Conservation (phyloP, 768 basidiomycete genomes). For the Kwoniella botswanensis region DNA sequence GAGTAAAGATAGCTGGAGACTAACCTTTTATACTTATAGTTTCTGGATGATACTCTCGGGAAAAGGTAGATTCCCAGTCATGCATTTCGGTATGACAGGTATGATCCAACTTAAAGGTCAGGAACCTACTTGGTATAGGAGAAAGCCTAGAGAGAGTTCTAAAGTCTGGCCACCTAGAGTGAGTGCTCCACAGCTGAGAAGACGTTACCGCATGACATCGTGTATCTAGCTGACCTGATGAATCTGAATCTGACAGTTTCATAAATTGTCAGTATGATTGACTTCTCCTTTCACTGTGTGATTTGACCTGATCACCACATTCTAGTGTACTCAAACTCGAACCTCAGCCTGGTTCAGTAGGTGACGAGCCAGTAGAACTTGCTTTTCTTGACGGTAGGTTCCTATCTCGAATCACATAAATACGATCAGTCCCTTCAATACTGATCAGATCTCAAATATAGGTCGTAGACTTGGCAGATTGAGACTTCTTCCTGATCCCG, state of each 20-base stretch:
- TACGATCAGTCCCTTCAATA: not conserved
- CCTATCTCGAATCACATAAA: not conserved
- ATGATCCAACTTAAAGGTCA: conserved; percentile 69
- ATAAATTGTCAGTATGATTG: conserved; percentile 43
- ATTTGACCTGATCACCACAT: not conserved
- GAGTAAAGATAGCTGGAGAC: not conserved
- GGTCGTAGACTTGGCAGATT: conserved; percentile 73
- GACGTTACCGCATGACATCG: too few relatives aligned
- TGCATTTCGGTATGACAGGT: conserved; percentile 88
- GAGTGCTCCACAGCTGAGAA: conserved; percentile 4
- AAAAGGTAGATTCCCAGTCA: conserved; percentile 67
- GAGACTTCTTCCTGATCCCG: conserved; percentile 67
- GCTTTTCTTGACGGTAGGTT: conserved; percentile 68
- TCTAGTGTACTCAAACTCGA: conserved; percentile 65
- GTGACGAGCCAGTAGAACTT: conserved; percentile 61
- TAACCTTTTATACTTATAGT: conserved; percentile 21
- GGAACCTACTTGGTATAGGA: conserved; percentile 57
- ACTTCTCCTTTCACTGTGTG: not conserved
- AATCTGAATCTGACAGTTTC: conserved; percentile 32
- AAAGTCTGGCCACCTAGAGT: conserved; percentile 55
- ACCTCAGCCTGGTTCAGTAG: conserved; percentile 57
- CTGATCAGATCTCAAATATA: not conserved
- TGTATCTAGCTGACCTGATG: conserved; percentile 6
- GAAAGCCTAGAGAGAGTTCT: conserved; percentile 43
- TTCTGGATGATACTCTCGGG: conserved; percentile 70